Evolutionary conservation across 2,329 filamentous ascomycete species (phyloP), one percentile per base, ranked within the genome.

Genomic region (Aaosphaeria arxii): DNA sequence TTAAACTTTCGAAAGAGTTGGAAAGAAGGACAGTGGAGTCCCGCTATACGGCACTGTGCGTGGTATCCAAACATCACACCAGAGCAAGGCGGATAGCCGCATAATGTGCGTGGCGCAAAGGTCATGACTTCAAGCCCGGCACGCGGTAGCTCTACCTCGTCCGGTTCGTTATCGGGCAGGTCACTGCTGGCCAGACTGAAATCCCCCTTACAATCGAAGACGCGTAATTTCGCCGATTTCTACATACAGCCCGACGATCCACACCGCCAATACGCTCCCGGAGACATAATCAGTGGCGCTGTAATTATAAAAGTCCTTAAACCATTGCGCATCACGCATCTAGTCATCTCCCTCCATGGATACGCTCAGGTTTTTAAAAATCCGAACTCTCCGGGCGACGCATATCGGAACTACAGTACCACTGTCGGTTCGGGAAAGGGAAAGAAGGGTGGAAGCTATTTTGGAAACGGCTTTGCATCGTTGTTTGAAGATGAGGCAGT

Each of bases 401-500:
- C 71, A 5, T 73, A 75, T 50, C 75, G 78, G 32, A 72, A 62
- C 40, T 73, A 74, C 51, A 69, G 74, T 48, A 72, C 75, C 4
- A 77, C 76, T 35, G 64, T 82, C 40, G 79, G 79, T 5, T 76
- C 75, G 3, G 81, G 80, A 13, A 75, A 77, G 53, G 80, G 80
- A 39, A 79, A 71, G 52, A 76, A 72, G 57, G 61, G 68, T 40
- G 74, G 76, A 44, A 74, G 69, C 62, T 89, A 88, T 62, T 85
- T 85, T 62, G 86, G 86, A 58, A 89, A 89, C 73, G 88, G 88
- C 31, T 84, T 89, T 58, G 87, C 85, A n/a, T 87, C 86, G 39
- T 74, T 94, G 41, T 94, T 92, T 63, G 86, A 91, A 69, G 89
- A 94, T 62, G 88, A 94, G 72, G 80, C 86, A 64, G 86, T 89